Base-by-base conservation (phyloP, 2,329 filamentous ascomycete species). In the Dryadomyces quercivorus region DNA sequence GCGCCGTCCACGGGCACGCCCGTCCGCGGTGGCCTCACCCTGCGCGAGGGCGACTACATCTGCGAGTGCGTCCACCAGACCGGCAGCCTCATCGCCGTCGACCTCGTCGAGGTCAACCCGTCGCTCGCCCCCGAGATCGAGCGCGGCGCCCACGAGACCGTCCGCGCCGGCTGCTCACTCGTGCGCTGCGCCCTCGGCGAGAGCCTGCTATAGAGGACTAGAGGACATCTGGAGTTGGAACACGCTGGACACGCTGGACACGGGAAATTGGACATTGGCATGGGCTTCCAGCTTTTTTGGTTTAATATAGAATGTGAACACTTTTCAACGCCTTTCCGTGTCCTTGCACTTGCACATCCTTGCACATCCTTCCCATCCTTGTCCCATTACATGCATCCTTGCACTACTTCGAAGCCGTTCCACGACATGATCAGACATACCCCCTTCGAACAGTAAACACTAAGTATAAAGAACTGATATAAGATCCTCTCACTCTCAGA, bases 21-120 rank as follows among this genome's bases (percentile, higher is more conserved):
- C 0, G 93, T 98, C 36, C 81, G 93, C 64, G 93, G 93, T 45
- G 93, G 93, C 0, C 72, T 98, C 67, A 98, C 93, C 3, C 76
- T 98, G 63, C 82, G 93, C 55, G 93, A 98, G 73, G 93, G 93
- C 44, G 93, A 97, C 69, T 98, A 88, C 72, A 97, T 98, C 69
- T 94, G 90, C 63, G 93, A 92, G 72, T 84, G 80, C 61, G 84
- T 92, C 21, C 86, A 92, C 67, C 77, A 87, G 72, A 90, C 86
- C 7, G 87, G 88, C 53, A 86, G 80, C 66, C 71, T 92, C 55
- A 75, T 92, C 12, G 86, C 86, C 46, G 83, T 93, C 71, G 88
- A 93, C 67, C 71, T 93, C 60, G 88, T 92, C 58, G 86, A 91
- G 72, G 85, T 91, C 59, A 91, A 90, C 72, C 86, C 86, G 20